Evolutionary conservation across 2,329 filamentous ascomycete genomes (phyloP).

Genomic region (Atkinsonella hypoxylon): DNA sequence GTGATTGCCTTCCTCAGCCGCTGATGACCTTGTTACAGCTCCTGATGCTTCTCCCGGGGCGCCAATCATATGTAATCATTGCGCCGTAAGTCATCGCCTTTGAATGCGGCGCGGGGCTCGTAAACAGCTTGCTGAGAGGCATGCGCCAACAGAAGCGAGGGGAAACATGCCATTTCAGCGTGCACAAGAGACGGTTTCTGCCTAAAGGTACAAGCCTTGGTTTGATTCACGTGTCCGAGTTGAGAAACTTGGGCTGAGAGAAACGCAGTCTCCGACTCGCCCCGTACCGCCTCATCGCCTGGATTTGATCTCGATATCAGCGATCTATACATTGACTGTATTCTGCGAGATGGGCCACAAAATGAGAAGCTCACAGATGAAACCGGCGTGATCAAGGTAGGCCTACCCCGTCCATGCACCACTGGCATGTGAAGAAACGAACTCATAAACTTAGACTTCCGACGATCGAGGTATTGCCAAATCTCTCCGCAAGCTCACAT

Average conservation of each 20-base stretch:
- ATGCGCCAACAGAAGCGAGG: neutral
- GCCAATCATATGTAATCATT: conserved; percentile 2
- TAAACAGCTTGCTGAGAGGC: neutral
- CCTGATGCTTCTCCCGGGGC: neutral
- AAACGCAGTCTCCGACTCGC: neutral
- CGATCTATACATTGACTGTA: conserved; percentile 3
- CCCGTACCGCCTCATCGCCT: neutral
- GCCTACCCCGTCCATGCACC: neutral
- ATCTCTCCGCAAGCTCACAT: neutral
- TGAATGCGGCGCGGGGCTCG: neutral
- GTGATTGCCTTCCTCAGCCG: neutral
- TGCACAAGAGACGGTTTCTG: conserved; percentile 2
- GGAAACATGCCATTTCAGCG: conserved; percentile 4
- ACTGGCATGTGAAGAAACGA: neutral
- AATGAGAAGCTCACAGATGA: conserved; percentile 3
- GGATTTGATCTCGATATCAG: neutral
- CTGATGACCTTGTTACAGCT: conserved; percentile 1
- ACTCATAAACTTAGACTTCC: conserved; percentile 2
- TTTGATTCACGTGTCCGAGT: neutral
- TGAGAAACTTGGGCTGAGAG: neutral
- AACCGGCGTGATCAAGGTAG: conserved; percentile 2
- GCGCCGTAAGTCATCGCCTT: neutral
- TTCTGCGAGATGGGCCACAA: neutral
- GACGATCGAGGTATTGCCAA: conserved; percentile 3
- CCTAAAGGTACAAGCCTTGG: neutral